Base-by-base conservation (phyloP, 2,329 filamentous ascomycete genomes). In the Penicillium expansum region DNA sequence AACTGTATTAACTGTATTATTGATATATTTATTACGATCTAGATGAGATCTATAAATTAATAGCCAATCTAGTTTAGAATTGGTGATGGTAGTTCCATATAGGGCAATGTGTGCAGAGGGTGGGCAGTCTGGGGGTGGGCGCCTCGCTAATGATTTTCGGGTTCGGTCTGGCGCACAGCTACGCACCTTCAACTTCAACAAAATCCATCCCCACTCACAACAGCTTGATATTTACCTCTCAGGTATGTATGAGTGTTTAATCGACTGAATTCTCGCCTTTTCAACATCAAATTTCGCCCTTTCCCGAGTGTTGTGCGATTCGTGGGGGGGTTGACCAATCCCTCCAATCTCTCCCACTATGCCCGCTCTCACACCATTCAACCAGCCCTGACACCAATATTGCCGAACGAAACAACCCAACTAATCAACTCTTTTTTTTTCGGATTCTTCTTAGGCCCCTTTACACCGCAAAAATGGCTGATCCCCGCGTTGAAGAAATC, bases 401-500 rank as follows among this genome's bases (percentile, higher is more conserved):
- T 42, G 47, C 51, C 54, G 53, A 55, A 47, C 20, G 29, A 47
- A 33, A 22, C 14, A 35, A 33, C 10, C 38, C 47, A 45, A 56
- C 41, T 52, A 55, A 53, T 35, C 38, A 44, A 58, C 32, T 30
- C 13, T 43, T 47, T 51, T 37, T 22, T 39, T 29, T 29, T 45
- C 20, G 20, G 11, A 44, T n/a, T 45, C 29, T 37, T 20, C 9
- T 44, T 45, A 22, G 30, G 48, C 43, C 45, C 51, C 57, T 61
- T 57, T 52, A 62, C 60, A 50, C 14, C 54, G 20, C 44, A 72
- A 67, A 66, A 79, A 99, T 99, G 94, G 89, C 94, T 77, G 95
- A 97, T 84, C 91, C 93, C 78, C 90, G 93, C 80, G 88, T 97
- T 80, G 93, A 99, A 85, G 94, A 99, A 83, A 86, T 99, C 73